Evolutionary conservation across 768 basidiomycete species (phyloP).

Genomic region (Serendipita vermifera): DNA sequence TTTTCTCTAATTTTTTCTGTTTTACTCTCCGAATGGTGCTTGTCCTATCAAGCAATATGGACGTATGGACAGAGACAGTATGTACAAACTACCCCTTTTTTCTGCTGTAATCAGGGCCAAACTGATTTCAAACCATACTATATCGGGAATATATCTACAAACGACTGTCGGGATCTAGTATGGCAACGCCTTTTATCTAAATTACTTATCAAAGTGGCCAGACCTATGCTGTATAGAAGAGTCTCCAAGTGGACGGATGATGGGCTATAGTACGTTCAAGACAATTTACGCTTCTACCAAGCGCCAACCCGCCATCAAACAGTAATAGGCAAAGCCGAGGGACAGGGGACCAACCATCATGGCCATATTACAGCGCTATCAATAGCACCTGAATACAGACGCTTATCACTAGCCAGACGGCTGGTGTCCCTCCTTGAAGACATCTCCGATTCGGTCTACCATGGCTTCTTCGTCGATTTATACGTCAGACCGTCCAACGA

Average conservation of each 20-base stretch:
- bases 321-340: conserved; percentile 95
- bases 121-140: background rate
- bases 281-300: background rate
- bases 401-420: conserved; percentile 69
- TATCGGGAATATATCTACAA: background rate
- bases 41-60: conserved; percentile 54
- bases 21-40: conserved; percentile 10
- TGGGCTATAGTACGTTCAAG: conserved; percentile 72
- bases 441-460: conserved; percentile 68
- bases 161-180: conserved; percentile 37
- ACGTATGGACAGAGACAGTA: conserved; percentile 96
- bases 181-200: conserved; percentile 76
- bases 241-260: conserved; percentile 67
- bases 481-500: conserved; percentile 83
- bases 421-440: conserved; percentile 81
- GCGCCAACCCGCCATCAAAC: conserved; percentile 9
- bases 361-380: conserved; percentile 93
- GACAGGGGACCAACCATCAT: conserved; percentile 61
- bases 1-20: background rate
- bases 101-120: background rate
- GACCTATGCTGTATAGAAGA: conserved; percentile 79
- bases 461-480: conserved; percentile 85
- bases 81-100: conserved; percentile 20
- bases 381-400: conserved; percentile 86
- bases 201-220: conserved; percentile 82